phyloP scores from a whole-genome alignment of 768 basidiomycete species.

The Strobilomyces dryophilus region DNA sequence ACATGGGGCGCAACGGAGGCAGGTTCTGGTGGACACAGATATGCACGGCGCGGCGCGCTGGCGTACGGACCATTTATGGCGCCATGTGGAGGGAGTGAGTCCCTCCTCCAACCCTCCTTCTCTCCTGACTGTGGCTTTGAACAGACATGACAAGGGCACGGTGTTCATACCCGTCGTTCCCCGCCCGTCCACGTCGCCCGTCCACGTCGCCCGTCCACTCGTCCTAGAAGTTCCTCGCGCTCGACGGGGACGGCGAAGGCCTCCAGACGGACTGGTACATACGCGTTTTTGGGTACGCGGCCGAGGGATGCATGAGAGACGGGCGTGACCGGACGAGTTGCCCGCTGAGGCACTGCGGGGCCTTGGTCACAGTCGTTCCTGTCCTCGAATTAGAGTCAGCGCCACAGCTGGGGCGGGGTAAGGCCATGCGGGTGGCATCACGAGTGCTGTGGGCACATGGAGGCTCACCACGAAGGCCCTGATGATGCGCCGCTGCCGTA shows the following conservation, averaged over 20 bases:
- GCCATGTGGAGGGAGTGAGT: slow-evolving; percentile 62
- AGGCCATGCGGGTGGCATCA: no score
- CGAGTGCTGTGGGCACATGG: slow-evolving; percentile 47
- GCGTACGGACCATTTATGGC: slow-evolving; percentile 66
- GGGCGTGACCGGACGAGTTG: slow-evolving; percentile 57
- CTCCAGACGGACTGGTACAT: slow-evolving; percentile 87
- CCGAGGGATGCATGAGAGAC: slow-evolving; percentile 62
- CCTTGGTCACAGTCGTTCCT: slow-evolving; percentile 75
- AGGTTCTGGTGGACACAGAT: slow-evolving; percentile 78
- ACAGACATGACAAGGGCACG: slow-evolving; percentile 70
- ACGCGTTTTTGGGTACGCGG: slow-evolving; percentile 72
- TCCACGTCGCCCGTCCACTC: slow-evolving; percentile 58
- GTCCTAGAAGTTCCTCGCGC: slow-evolving; percentile 59
- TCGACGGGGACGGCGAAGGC: slow-evolving; percentile 76
- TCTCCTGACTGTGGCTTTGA: no score
- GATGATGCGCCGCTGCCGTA: slow-evolving; percentile 68
- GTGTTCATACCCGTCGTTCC: slow-evolving; percentile 77
- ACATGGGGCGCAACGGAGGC: slow-evolving; percentile 53
- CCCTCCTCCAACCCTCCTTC: no score
- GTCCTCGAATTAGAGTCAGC: no score
- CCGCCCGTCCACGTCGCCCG: no score
- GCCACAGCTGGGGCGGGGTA: no score
- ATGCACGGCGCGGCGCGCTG: no score
- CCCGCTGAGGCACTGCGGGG: slow-evolving; percentile 70
- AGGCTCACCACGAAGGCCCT: slow-evolving; percentile 6